Evolutionary conservation across 2,329 filamentous ascomycete genomes (phyloP).

Genomic region (Neofusicoccum laricinum): DNA sequence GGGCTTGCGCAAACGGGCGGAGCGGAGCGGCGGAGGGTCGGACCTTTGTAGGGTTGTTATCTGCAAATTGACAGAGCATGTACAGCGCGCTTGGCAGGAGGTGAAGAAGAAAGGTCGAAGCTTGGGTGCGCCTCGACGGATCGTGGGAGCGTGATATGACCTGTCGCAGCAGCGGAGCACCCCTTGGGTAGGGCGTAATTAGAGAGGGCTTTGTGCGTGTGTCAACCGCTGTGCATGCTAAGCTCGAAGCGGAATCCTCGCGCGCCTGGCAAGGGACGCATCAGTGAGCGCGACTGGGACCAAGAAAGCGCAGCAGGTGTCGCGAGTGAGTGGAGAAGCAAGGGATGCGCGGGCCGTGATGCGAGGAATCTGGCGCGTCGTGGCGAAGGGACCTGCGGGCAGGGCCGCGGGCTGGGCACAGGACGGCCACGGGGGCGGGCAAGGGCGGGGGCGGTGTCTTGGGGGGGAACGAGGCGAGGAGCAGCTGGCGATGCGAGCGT

Average conservation of each 20-base stretch:
- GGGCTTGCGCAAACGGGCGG: neutral
- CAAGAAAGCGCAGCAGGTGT: slow-evolving; percentile 15
- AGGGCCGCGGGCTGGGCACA: slow-evolving; percentile 1
- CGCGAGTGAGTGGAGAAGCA: slow-evolving; percentile 27
- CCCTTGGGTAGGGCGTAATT: slow-evolving; percentile 32
- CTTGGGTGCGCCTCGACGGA: slow-evolving; percentile 12
- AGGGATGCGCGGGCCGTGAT: slow-evolving; percentile 16
- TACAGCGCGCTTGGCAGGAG: slow-evolving; percentile 17
- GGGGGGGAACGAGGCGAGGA: slow-evolving; percentile 6
- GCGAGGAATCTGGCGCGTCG: slow-evolving; percentile 17
- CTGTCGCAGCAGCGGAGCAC: slow-evolving; percentile 20
- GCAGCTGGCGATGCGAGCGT: slow-evolving; percentile 9
- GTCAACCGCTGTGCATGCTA: slow-evolving; percentile 38
- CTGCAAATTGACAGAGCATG: slow-evolving; percentile 14
- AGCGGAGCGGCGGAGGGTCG: slow-evolving; percentile 11
- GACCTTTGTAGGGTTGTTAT: slow-evolving; percentile 16
- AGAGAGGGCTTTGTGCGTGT: slow-evolving; percentile 21
- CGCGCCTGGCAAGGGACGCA: slow-evolving; percentile 39
- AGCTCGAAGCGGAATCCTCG: slow-evolving; percentile 36
- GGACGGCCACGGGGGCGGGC: slow-evolving; percentile 1
- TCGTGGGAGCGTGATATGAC: slow-evolving; percentile 29
- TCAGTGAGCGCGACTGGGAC: slow-evolving; percentile 29
- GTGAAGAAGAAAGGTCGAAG: slow-evolving; percentile 15
- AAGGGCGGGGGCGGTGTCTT: slow-evolving; percentile 10
- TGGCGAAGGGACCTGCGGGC: slow-evolving; percentile 15